These are phyloP conservation scores for Scleromitrula shiraiana DNA, from an alignment of 2,329 filamentous ascomycete species.

Conservation along the genomic window DNA sequence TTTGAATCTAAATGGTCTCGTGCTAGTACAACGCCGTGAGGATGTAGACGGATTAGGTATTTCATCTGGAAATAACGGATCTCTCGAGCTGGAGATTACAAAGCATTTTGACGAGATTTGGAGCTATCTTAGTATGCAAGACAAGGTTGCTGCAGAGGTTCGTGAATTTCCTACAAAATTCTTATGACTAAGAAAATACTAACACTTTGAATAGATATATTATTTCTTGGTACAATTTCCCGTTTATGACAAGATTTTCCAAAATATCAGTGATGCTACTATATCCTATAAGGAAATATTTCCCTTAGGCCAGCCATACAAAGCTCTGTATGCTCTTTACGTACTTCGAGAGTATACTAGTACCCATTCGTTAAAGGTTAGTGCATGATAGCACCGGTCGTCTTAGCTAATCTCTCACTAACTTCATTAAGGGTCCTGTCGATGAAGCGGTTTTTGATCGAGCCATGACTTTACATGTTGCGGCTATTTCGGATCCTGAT, in stretches of 20 bases:
- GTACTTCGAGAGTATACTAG: conserved; percentile 55
- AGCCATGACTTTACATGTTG: conserved; percentile 46
- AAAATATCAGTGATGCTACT: conserved; percentile 46
- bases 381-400: conserved; percentile 8
- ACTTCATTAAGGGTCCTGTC: conserved; percentile 16
- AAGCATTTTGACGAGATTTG: conserved; percentile 80
- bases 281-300: conserved; percentile 57
- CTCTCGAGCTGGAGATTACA: conserved; percentile 70
- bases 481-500: conserved; percentile 51
- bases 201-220: conserved; percentile 47
- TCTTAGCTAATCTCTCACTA: conserved; percentile 2
- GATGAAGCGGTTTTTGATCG: conserved; percentile 33
- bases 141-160: conserved; percentile 61
- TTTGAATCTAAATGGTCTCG: conserved; percentile 57
- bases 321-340: conserved; percentile 64
- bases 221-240: conserved; percentile 64
- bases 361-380: conserved; percentile 23
- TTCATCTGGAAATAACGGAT: conserved; percentile 44
- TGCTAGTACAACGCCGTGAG: conserved; percentile 56
- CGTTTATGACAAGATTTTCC: conserved; percentile 53
- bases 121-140: conserved; percentile 67
- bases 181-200: background rate
- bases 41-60: conserved; percentile 36
- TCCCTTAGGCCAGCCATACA: conserved; percentile 60
- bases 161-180: conserved; percentile 14